Percentiles rank a stretch among this genome's conserved stretches.
Conservation (phyloP, 2,329 filamentous ascomycete species). For the Aspergillus eucalypticola region DNA sequence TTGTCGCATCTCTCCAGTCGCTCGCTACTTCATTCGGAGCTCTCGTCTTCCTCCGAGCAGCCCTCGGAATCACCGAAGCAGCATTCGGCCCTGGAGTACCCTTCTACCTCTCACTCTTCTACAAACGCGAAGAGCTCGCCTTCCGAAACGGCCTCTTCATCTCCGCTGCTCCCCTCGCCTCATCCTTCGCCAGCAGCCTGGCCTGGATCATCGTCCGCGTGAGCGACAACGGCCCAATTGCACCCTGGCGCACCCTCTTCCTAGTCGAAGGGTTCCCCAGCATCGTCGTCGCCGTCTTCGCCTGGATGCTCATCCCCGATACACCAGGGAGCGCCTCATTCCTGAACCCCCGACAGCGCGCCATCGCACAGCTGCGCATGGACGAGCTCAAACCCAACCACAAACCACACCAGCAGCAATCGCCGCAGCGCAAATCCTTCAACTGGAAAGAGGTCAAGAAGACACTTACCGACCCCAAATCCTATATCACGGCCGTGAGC, state of each 20-base stretch:
- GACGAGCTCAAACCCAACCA: constrained; percentile 50
- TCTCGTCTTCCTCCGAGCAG: constrained; percentile 48
- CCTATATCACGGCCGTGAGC: constrained; percentile 68
- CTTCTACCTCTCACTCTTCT: constrained; percentile 66
- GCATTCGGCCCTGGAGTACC: constrained; percentile 65
- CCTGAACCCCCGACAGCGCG: constrained; percentile 63
- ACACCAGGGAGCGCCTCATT: constrained; percentile 66
- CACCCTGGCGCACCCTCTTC: constrained; percentile 83
- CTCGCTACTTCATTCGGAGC: constrained; percentile 63
- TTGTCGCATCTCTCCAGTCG: constrained; percentile 73
- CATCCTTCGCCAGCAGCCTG: constrained; percentile 72
- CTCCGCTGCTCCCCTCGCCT: constrained; percentile 66
- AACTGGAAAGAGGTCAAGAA: constrained; percentile 59
- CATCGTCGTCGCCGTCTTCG: constrained; percentile 70
- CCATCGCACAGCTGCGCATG: constrained; percentile 70
- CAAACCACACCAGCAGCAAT: constrained; percentile 10
- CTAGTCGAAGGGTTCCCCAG: constrained; percentile 83
- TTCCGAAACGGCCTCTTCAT: constrained; percentile 85
- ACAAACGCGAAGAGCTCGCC: constrained; percentile 70
- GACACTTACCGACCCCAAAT: constrained; percentile 65
- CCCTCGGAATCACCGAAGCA: constrained; percentile 60
- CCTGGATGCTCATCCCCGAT: constrained; percentile 76
- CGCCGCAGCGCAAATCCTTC: constrained; percentile 36
- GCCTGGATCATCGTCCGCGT: constrained; percentile 74
- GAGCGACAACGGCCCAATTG: constrained; percentile 66